These are phyloP conservation scores for Sugiyamaella boreocaroliniensis DNA, from an alignment of 805 yeast species.

Conservation along the genomic window DNA sequence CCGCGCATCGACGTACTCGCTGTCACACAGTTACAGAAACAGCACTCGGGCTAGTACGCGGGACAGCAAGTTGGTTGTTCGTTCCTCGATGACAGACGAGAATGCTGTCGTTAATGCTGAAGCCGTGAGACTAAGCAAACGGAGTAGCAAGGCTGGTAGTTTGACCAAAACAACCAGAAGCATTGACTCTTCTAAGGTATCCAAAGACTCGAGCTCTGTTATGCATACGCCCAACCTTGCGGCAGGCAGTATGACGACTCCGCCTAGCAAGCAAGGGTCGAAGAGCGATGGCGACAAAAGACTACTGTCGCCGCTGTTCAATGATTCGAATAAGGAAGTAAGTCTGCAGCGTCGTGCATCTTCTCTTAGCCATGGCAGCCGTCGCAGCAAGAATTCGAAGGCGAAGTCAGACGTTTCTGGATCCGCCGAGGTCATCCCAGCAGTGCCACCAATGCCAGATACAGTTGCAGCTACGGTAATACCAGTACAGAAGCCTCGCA, in stretches of 20 bases:
- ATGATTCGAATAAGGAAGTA: not conserved
- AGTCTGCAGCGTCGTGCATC: slow-evolving; percentile 2
- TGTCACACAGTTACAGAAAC: not conserved
- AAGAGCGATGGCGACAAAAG: not conserved
- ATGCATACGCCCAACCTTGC: no score
- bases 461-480: no score
- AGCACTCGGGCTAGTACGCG: not conserved
- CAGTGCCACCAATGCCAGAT: no score
- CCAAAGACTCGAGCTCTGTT: no score
- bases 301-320: slow-evolving; percentile 1
- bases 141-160: not conserved
- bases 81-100: not conserved
- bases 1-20: not conserved
- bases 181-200: not conserved
- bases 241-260: not conserved
- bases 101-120: not conserved
- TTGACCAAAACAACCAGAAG: not conserved
- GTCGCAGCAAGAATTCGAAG: not conserved
- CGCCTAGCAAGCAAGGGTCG: not conserved
- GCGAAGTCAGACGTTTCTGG: not conserved
- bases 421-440: no score
- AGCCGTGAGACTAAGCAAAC: not conserved
- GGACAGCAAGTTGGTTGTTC: not conserved
- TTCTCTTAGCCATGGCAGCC: slow-evolving; percentile 3
- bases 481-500: not conserved